A percentile compares a stretch with the other conserved stretches of the same genome.
phyloP scores from a whole-genome alignment of 495 filamentous ascomycete genomes.

The Paragyromitra xinjiangensis region DNA sequence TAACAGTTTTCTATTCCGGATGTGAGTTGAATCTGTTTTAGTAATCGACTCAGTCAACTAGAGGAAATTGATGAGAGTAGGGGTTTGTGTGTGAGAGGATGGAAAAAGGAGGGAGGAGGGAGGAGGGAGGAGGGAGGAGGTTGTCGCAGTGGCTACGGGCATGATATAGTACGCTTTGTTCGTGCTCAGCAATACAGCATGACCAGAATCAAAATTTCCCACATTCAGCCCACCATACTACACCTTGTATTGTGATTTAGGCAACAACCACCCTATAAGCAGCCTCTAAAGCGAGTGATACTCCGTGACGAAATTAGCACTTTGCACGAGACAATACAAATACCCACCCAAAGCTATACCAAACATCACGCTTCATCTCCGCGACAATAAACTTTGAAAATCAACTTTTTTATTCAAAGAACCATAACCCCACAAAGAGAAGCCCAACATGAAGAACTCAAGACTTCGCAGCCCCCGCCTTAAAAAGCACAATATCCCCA shows the following conservation, averaged over 20 bases:
- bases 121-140: not conserved
- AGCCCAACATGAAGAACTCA: slow-evolving; percentile 58
- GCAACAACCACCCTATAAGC: not conserved
- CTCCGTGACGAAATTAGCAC: not conserved
- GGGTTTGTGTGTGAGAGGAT: not conserved
- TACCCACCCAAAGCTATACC: not conserved
- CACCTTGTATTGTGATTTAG: not conserved
- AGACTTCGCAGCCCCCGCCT: slow-evolving; percentile 91
- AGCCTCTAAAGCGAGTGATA: not conserved
- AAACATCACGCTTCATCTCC: not conserved
- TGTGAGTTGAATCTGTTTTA: too few species aligned
- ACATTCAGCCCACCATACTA: not conserved
- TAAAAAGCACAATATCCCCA: slow-evolving; percentile 84
- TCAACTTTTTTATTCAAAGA: not conserved
- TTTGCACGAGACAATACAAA: not conserved
- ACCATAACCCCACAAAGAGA: not conserved
- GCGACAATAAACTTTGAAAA: not conserved
- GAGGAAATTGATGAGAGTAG: not conserved
- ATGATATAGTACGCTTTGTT: not conserved
- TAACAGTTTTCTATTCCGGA: too few species aligned
- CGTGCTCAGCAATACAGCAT: too few species aligned
- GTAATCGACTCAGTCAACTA: not conserved
- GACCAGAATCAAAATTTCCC: too few species aligned
- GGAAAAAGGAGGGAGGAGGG: not conserved
- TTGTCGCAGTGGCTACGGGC: not conserved